These are phyloP conservation scores for Neonectria sp. DNA, from an alignment of 2,329 filamentous ascomycete species.

Conservation along the genomic window DNA sequence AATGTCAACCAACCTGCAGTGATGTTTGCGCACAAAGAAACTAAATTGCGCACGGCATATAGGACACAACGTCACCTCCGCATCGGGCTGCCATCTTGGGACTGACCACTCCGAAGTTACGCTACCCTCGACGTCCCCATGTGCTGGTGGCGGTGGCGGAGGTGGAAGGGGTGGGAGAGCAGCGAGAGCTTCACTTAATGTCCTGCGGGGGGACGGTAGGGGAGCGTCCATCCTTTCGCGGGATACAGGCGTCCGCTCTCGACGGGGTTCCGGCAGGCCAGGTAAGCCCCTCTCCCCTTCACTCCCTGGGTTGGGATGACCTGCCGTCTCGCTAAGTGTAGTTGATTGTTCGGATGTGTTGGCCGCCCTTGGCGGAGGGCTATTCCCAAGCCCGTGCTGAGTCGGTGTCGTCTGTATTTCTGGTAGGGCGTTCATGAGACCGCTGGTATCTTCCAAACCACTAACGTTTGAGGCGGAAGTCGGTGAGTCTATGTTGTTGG, in stretches of 20 bases:
- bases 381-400: conserved; percentile 4
- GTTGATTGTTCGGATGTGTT: conserved; percentile 12
- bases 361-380: conserved; percentile 17
- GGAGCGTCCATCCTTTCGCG: conserved; percentile 49
- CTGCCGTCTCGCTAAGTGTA: conserved; percentile 4
- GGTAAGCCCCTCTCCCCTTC: conserved; percentile 15
- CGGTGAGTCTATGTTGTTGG: not conserved
- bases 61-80: conserved; percentile 85
- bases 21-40: conserved; percentile 91
- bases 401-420: conserved; percentile 12
- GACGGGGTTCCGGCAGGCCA: conserved; percentile 30
- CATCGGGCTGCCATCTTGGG: conserved; percentile 91
- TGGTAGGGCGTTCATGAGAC: conserved; percentile 18
- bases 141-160: conserved; percentile 25
- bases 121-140: conserved; percentile 7
- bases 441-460: conserved; percentile 14
- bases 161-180: conserved; percentile 33
- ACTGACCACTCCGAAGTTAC: conserved; percentile 65
- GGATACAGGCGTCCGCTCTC: conserved; percentile 39
- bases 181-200: conserved; percentile 37
- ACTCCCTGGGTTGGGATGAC: conserved; percentile 8
- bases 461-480: not conserved
- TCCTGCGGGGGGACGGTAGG: conserved; percentile 36
- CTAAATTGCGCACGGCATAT: conserved; percentile 87
- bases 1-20: conserved; percentile 78